Percentiles rank a stretch among this genome's conserved stretches.
These are phyloP conservation scores for Cyathus striatus DNA, from an alignment of 768 basidiomycete species.

Conservation along the genomic window DNA sequence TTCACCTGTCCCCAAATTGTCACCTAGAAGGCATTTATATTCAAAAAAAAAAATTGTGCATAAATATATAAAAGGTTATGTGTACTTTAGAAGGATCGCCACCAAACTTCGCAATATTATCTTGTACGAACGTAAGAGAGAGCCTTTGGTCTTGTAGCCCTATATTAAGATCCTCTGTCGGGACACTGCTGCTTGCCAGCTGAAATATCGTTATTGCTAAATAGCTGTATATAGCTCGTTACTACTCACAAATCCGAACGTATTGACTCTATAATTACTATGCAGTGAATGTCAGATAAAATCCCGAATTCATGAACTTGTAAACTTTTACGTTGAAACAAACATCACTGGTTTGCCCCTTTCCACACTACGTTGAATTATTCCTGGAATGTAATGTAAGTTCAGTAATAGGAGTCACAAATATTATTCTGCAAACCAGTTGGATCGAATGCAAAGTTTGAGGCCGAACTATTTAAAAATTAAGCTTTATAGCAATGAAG, in stretches of 20 bases:
- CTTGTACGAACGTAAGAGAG: constrained; percentile 55
- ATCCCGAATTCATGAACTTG: background rate
- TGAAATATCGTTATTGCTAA: constrained; percentile 8
- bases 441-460: constrained; percentile 35
- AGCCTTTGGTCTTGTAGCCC: constrained; percentile 57
- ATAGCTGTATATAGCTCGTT: background rate
- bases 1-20: constrained; percentile 53
- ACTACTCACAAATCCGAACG: constrained; percentile 47
- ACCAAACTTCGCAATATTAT: constrained; percentile 64
- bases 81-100: constrained; percentile 52
- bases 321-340: constrained; percentile 36
- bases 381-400: constrained; percentile 22
- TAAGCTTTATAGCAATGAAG: background rate
- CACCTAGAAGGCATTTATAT: constrained; percentile 24
- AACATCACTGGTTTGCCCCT: constrained; percentile 52
- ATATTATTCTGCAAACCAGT: constrained; percentile 29
- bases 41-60: background rate
- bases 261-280: constrained; percentile 55
- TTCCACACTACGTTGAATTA: constrained; percentile 42
- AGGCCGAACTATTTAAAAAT: constrained; percentile 32
- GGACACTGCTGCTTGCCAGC: constrained; percentile 42
- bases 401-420: background rate
- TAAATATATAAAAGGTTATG: background rate
- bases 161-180: constrained; percentile 47
- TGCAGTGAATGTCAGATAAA: background rate